phyloP scores from a whole-genome alignment of 1,139 yeast genomes.

The Diutina pseudorugosa region DNA sequence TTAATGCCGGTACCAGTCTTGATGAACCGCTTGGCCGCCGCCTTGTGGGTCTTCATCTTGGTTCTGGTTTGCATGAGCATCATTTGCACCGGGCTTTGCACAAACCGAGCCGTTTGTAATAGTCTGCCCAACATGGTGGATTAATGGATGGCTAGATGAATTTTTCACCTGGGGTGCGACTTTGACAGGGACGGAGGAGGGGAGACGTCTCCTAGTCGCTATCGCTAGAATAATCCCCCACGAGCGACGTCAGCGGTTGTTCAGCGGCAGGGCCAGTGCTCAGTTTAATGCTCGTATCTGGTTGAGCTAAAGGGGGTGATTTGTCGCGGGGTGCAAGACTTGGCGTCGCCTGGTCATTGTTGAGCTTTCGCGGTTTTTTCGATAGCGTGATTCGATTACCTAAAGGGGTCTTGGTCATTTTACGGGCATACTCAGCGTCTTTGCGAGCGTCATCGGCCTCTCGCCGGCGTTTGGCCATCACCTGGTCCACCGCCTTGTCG shows the following conservation, averaged over 20 bases:
- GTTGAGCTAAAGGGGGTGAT: not conserved
- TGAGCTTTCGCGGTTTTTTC: not conserved
- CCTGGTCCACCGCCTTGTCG: slow-evolving; percentile 18
- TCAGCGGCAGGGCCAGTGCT: not conserved
- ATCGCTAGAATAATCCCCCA: not conserved
- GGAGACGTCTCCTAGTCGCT: not conserved
- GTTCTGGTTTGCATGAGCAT: slow-evolving; percentile 27
- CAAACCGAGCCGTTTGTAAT: slow-evolving; percentile 1
- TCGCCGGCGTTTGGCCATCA: slow-evolving; percentile 6
- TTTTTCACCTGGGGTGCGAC: not conserved
- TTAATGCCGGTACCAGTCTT: slow-evolving; percentile 41
- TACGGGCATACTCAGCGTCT: not conserved
- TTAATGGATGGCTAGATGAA: not conserved
- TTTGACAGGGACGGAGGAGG: not conserved
- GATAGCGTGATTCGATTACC: not conserved
- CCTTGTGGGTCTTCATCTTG: slow-evolving; percentile 54
- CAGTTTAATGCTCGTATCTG: not conserved
- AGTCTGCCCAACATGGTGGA: slow-evolving; percentile 1
- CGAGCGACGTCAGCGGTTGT: not conserved
- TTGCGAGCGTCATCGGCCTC: slow-evolving; percentile 7
- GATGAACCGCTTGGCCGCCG: slow-evolving; percentile 77
- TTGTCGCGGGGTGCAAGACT: not conserved
- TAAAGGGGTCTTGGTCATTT: not conserved
- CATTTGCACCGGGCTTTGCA: not conserved
- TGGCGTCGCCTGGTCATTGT: not conserved